Conservation (phyloP, 257 asterid species). For the Solanum virginianum region DNA sequence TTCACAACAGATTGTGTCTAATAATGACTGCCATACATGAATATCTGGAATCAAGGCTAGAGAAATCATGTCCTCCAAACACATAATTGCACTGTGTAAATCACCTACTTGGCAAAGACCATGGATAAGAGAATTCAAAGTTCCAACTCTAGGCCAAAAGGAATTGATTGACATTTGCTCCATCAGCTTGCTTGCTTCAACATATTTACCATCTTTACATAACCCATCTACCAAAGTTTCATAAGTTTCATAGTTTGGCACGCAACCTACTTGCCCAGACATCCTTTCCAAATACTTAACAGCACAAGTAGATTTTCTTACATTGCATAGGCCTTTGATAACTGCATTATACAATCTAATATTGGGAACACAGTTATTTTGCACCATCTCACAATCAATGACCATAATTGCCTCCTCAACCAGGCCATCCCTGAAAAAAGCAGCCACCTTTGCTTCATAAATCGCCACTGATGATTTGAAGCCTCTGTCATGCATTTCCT, state of each 20-base stretch:
- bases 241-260: constrained; percentile 51
- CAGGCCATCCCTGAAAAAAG: constrained; percentile 32
- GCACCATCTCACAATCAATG: constrained; percentile 53
- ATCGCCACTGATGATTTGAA: constrained; percentile 34
- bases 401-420: constrained; percentile 50
- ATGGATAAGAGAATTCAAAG: constrained; percentile 30
- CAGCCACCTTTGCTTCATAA: constrained; percentile 57
- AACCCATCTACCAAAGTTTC: constrained; percentile 50
- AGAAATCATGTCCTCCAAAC: constrained; percentile 85
- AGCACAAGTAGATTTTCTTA: constrained; percentile 29
- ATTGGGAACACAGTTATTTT: constrained; percentile 40
- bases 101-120: constrained; percentile 55
- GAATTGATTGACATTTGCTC: constrained; percentile 51
- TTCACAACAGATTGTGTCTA: constrained; percentile 42
- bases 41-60: constrained; percentile 49
- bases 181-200: constrained; percentile 59
- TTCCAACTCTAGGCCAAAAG: constrained; percentile 46
- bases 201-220: constrained; percentile 46
- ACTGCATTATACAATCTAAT: constrained; percentile 46
- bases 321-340: constrained; percentile 50
- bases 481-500: constrained; percentile 48
- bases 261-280: constrained; percentile 42
- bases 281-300: constrained; percentile 45
- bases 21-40: constrained; percentile 55
- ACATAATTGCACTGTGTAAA: constrained; percentile 52